Conservation (phyloP, 2,329 filamentous ascomycete species). For the Rutstroemia sp. region DNA sequence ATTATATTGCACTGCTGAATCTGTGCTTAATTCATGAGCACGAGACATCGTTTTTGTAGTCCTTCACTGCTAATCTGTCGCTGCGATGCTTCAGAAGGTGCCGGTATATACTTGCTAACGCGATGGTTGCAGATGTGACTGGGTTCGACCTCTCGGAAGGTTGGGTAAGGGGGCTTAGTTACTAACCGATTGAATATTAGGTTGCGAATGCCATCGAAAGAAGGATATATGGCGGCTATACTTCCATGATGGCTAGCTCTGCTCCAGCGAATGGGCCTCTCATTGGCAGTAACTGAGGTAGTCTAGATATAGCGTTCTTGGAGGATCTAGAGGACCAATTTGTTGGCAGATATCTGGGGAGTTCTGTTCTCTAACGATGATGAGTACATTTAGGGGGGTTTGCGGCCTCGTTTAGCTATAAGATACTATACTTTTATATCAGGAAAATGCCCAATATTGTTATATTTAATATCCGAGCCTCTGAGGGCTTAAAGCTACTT, state of each 20-base stretch:
- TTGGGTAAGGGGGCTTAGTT: not conserved
- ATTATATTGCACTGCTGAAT: slow-evolving; percentile 43
- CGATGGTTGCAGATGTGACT: slow-evolving; percentile 49
- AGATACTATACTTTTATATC: too few relatives aligned
- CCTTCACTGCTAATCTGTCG: not conserved
- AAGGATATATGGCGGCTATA: slow-evolving; percentile 59
- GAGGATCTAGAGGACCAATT: slow-evolving; percentile 45
- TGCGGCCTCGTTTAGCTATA: too few relatives aligned
- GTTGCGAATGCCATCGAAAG: slow-evolving; percentile 52
- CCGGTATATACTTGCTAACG: slow-evolving; percentile 49
- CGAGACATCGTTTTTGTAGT: not conserved
- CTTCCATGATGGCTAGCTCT: slow-evolving; percentile 47
- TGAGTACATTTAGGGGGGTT: too few relatives aligned
- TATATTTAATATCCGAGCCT: too few relatives aligned
- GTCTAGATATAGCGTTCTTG: slow-evolving; percentile 15
- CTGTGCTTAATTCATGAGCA: slow-evolving; percentile 35
- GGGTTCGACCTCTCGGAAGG: not conserved
- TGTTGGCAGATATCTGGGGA: slow-evolving; percentile 6
- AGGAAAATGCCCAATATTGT: too few relatives aligned
- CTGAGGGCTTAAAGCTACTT: too few relatives aligned
- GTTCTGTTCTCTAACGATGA: too few relatives aligned
- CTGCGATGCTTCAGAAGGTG: slow-evolving; percentile 36
- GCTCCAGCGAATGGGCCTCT: slow-evolving; percentile 26
- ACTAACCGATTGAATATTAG: not conserved
- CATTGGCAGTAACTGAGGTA: slow-evolving; percentile 16